Conservation (phyloP, 768 basidiomycete genomes). For the Chalciporus piperatus region DNA sequence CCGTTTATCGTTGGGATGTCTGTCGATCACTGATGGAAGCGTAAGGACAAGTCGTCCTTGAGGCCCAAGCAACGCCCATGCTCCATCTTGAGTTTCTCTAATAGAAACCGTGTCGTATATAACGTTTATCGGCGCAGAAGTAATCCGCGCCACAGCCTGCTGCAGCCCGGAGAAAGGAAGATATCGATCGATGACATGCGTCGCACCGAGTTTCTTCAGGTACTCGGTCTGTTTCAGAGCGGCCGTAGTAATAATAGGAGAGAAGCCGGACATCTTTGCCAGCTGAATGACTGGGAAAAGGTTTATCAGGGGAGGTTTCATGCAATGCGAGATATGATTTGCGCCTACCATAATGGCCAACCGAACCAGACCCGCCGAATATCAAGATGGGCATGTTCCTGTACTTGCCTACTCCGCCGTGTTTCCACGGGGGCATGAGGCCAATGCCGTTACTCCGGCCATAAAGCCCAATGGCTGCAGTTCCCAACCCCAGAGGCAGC, state of each 20-base stretch:
- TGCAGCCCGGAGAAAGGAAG: constrained; percentile 28
- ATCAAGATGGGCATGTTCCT: constrained; percentile 44
- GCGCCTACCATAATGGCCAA: constrained; percentile 47
- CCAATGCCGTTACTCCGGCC: constrained; percentile 38
- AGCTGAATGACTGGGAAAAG: constrained; percentile 36
- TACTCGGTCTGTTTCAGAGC: constrained; percentile 36
- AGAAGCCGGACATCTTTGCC: constrained; percentile 40
- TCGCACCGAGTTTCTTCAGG: constrained; percentile 34
- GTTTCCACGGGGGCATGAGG: constrained; percentile 38
- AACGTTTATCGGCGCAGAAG: constrained; percentile 31
- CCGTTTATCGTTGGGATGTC: constrained; percentile 24
- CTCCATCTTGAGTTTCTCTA: constrained; percentile 38
- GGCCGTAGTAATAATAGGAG: constrained; percentile 33
- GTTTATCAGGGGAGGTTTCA: constrained; percentile 14
- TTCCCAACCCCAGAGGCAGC: constrained; percentile 47
- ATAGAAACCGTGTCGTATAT: constrained; percentile 40
- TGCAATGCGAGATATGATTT: constrained; percentile 3
- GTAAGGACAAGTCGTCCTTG: constrained; percentile 37
- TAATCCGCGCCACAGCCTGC: constrained; percentile 37
- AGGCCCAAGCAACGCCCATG: constrained; percentile 34
- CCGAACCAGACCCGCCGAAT: constrained; percentile 47
- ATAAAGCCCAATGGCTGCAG: constrained; percentile 52
- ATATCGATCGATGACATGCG: constrained; percentile 35
- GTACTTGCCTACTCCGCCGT: constrained; percentile 39
- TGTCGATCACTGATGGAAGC: constrained; percentile 31